These are phyloP conservation scores for Heimioporus retisporus DNA, from an alignment of 1,284 basidiomycete species.

Conservation along the genomic window DNA sequence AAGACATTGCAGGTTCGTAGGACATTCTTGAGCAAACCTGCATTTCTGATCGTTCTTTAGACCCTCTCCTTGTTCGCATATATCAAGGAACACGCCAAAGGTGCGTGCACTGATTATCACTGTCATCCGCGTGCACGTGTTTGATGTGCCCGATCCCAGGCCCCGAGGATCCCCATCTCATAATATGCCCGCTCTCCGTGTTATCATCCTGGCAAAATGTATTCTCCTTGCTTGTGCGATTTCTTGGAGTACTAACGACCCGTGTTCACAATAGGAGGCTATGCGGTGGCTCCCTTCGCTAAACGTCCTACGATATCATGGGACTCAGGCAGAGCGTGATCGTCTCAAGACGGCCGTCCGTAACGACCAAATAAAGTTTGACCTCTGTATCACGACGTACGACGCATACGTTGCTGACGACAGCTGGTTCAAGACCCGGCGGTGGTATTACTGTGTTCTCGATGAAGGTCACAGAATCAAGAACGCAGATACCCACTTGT, in stretches of 20 bases:
- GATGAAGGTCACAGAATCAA: conserved; percentile 75
- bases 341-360: conserved; percentile 54
- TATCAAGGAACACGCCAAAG: conserved; percentile 55
- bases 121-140: background rate
- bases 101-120: conserved; percentile 35
- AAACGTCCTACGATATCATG: conserved; percentile 61
- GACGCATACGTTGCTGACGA: conserved; percentile 61
- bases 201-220: conserved; percentile 66
- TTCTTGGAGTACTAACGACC: conserved; percentile 2
- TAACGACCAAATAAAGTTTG: conserved; percentile 42
- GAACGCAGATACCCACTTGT: conserved; percentile 58
- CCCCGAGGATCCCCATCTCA: conserved; percentile 60
- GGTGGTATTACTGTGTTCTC: conserved; percentile 68
- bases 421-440: conserved; percentile 64
- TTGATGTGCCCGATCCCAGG: conserved; percentile 30
- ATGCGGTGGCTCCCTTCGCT: conserved; percentile 66
- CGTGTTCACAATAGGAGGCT: conserved; percentile 51
- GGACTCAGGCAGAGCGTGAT: conserved; percentile 56
- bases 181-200: conserved; percentile 72
- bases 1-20: conserved; percentile 67
- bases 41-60: conserved; percentile 37
- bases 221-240: background rate
- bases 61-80: conserved; percentile 70
- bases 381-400: conserved; percentile 70
- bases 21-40: background rate